phyloP scores from a whole-genome alignment of 1,139 yeast species.

The Magnusiomyces ingens region DNA sequence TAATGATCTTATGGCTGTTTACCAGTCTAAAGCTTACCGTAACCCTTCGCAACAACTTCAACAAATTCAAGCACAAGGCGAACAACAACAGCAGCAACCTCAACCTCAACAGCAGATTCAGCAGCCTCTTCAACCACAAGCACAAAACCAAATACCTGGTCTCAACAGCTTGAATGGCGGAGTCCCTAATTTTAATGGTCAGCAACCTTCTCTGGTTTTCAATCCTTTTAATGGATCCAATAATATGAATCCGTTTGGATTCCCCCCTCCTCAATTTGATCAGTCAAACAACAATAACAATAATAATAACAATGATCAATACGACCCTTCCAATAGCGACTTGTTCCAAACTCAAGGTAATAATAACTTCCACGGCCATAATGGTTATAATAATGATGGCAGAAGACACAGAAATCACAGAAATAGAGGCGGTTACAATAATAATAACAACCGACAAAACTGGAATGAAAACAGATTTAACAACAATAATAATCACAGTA shows the following conservation, averaged over 20 bases:
- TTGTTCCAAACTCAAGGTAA: not conserved
- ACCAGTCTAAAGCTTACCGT: conserved; percentile 16
- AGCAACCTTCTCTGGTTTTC: too few relatives aligned
- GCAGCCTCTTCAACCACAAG: conserved; percentile 7
- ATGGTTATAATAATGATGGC: conserved; percentile 4
- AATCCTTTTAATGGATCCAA: too few relatives aligned
- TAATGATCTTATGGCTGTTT: conserved; percentile 20
- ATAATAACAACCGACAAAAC: not conserved
- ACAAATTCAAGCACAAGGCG: not conserved
- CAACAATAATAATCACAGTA: not conserved
- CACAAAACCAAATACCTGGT: conserved; percentile 18
- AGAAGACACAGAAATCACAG: conserved; percentile 7
- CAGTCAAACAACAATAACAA: conserved; percentile 1
- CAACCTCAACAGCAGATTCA: not conserved
- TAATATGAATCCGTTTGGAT: too few relatives aligned
- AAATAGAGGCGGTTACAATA: conserved; percentile 7
- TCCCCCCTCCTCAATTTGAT: not conserved
- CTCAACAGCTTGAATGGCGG: conserved; percentile 1
- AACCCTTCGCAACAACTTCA: not conserved
- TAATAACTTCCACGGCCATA: not conserved
- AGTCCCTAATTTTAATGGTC: not conserved
- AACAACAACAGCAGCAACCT: not conserved
- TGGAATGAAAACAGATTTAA: conserved; percentile 6
- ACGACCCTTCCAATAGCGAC: not conserved
- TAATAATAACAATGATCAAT: conserved; percentile 5